phyloP scores from a whole-genome alignment of 306 rosid species.

The Castanea mollissima region DNA sequence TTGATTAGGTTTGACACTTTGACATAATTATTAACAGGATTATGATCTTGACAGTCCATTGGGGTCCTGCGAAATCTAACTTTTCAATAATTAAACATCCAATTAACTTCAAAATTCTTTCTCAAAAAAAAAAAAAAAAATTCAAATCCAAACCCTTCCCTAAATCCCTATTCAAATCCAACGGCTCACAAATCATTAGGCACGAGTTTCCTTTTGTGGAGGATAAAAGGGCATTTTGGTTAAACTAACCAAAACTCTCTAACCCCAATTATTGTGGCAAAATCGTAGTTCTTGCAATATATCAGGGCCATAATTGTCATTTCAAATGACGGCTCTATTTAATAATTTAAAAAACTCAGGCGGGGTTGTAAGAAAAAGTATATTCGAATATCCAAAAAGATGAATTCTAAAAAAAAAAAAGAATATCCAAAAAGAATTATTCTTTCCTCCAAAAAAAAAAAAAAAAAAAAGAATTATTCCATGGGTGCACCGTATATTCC shows the following conservation, averaged over 20 bases:
- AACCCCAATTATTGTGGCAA: not conserved
- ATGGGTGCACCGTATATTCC: conserved; percentile 34
- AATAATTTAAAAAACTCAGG: not conserved
- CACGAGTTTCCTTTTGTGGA: not conserved
- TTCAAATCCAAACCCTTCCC: not conserved
- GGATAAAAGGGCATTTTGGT: conserved; percentile 40
- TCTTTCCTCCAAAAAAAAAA: too few species aligned
- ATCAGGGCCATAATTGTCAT: conserved; percentile 12
- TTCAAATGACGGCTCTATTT: not conserved
- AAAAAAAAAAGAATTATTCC: conserved; percentile 40
- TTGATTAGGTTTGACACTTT: not conserved
- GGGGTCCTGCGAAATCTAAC: not conserved
- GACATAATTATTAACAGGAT: too few species aligned
- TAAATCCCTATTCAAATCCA: not conserved
- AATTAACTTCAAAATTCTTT: not conserved
- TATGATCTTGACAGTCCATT: not conserved
- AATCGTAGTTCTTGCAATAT: not conserved
- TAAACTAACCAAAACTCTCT: not conserved
- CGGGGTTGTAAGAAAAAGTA: conserved; percentile 14
- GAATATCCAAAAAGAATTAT: too few species aligned
- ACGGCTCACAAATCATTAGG: not conserved
- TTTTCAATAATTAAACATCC: not conserved
- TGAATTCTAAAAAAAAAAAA: not conserved
- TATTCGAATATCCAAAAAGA: conserved; percentile 60
- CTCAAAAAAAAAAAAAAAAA: too few species aligned